Evolutionary conservation across 2,329 filamentous ascomycete genomes (phyloP).

Genomic region (Bipolaris sorokiniana): DNA sequence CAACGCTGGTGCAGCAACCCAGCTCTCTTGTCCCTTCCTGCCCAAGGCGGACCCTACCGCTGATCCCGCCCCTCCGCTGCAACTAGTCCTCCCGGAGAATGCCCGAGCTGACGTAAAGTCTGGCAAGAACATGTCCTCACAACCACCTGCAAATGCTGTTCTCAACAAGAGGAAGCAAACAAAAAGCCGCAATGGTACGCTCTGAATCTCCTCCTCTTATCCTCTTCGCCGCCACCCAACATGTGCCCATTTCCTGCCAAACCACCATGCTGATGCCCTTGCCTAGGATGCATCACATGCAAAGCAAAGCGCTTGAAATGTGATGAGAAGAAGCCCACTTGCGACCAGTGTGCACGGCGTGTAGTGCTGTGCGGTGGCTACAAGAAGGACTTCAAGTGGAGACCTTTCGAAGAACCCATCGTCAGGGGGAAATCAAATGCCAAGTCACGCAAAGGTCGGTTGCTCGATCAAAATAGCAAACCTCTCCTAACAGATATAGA

Average conservation of each 20-base stretch:
- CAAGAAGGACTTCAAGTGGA: conserved; percentile 78
- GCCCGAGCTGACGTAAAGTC: conserved; percentile 16
- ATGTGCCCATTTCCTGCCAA: neutral
- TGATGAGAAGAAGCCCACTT: conserved; percentile 73
- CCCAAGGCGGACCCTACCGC: conserved; percentile 62
- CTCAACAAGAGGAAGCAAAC: conserved; percentile 71
- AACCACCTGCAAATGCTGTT: conserved; percentile 43
- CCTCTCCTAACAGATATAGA: conserved; percentile 21
- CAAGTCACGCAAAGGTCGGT: conserved; percentile 57
- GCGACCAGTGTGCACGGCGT: conserved; percentile 69
- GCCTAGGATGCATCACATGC: conserved; percentile 72
- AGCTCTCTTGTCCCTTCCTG: conserved; percentile 20
- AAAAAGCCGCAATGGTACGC: conserved; percentile 76
- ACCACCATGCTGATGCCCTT: conserved; percentile 13
- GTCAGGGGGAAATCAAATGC: conserved; percentile 53
- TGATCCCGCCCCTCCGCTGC: conserved; percentile 60
- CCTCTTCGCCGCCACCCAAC: neutral
- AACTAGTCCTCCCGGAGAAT: conserved; percentile 16
- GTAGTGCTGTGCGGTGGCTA: conserved; percentile 73
- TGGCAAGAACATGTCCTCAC: conserved; percentile 36
- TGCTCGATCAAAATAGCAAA: neutral
- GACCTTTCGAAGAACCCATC: conserved; percentile 69
- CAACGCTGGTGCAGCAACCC: conserved; percentile 23
- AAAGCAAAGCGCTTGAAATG: conserved; percentile 76
- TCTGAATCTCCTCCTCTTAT: neutral